A percentile compares a stretch with the other conserved stretches of the same genome.
Evolutionary conservation across 495 filamentous ascomycete species (phyloP).

Genomic region (Trichoderma reesei): DNA sequence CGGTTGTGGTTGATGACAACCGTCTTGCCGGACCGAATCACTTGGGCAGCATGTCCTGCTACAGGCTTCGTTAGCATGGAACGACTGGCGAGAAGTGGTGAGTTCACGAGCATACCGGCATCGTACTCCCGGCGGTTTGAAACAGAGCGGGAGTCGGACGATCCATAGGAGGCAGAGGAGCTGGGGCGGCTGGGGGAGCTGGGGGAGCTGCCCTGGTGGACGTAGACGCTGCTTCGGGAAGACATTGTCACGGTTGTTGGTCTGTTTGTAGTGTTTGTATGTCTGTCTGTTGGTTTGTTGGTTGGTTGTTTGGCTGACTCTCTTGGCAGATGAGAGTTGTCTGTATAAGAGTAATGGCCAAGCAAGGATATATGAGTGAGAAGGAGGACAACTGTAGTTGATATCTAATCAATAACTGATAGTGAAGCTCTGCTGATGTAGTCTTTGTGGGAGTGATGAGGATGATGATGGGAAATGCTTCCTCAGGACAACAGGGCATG

Average conservation of each 20-base stretch:
- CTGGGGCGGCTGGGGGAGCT: background rate
- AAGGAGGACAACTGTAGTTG: background rate
- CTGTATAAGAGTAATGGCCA: background rate
- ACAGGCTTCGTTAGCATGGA: background rate
- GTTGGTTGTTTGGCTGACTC: background rate
- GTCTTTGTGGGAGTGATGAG: background rate
- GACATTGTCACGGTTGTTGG: conserved; percentile 2
- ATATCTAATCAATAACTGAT: background rate
- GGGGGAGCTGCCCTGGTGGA: background rate
- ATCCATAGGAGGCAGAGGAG: background rate
- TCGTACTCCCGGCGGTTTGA: background rate
- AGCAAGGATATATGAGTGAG: background rate
- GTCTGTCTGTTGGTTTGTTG: background rate
- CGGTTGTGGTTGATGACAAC: background rate
- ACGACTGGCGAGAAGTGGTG: background rate
- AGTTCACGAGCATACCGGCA: background rate
- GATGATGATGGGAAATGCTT: background rate
- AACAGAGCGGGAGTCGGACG: background rate
- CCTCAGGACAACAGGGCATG: background rate
- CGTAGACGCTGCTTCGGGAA: background rate
- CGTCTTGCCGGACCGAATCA: background rate
- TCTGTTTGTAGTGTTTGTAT: background rate
- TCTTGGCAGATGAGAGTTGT: background rate
- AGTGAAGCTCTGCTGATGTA: background rate
- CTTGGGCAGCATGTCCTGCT: background rate